Evolutionary conservation across 495 filamentous ascomycete species (phyloP), one percentile per base, ranked within the genome.

Genomic region (Talaromyces wortmannii): DNA sequence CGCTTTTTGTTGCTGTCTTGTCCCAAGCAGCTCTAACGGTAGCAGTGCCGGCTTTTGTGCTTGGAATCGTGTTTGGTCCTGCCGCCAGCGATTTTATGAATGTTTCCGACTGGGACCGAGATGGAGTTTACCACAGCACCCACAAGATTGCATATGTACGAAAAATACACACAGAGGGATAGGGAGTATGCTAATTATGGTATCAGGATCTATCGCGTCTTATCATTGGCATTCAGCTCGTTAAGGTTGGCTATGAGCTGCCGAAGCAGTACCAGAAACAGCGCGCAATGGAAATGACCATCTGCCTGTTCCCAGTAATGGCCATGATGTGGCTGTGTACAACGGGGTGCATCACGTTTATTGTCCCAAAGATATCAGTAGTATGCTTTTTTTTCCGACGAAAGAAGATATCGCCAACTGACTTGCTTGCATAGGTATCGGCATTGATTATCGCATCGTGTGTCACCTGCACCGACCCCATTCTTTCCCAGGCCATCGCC

Each of bases 381-480:
- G 70, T 74, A 55, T 4, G 67, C 62, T 45, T 29, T 29, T 30
- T 13, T 12, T 45, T 49, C 36, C 7, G 6, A n/a, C 6, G 36
- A 15, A 16, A 29, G 46, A 32, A 30, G 0, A 45, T 6, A 44
- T 42, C 12, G 46, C 32, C 43, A 33, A 12, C 17, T 10, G 15
- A 45, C 7, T 50, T 7, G 40, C 6, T 72, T 8, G 66, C 61
- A 16, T 53, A 83, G 57, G 71, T 83, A 30, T 65, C 80, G 15
- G 71, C 80, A 3, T 67, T 83, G 18, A 80, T 83, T 33, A 83
- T 85, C 59, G 80, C 74, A n/a, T 79, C 81, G 0, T 83, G 79
- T 58, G 78, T 82, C 29, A 83, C 80, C 4, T 82, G 79, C 57
- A 85, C 81, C n/a, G 82, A 84, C 45, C 82, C 81, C 0, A 70